Evolutionary conservation across 106 monocot genomes (phyloP).

Genomic region (Ottelia alismoides): DNA sequence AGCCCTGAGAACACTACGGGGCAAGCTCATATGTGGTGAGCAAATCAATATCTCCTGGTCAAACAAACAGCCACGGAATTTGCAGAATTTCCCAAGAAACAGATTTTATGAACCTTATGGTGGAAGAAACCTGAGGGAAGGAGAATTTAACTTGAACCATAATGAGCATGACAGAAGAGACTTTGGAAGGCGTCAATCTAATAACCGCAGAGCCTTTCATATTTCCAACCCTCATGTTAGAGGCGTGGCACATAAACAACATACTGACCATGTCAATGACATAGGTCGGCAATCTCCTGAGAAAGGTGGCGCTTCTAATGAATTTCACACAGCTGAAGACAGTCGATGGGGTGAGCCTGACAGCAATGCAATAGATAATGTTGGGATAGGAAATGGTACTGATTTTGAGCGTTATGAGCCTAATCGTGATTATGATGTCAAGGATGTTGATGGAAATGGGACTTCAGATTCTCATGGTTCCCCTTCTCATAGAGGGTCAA

Average conservation of each 20-base stretch:
- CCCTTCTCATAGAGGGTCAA: constrained; percentile 6
- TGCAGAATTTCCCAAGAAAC: constrained; percentile 18
- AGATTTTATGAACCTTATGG: constrained; percentile 25
- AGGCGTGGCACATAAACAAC: constrained; percentile 3
- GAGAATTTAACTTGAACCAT: neutral
- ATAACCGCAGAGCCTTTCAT: constrained; percentile 1
- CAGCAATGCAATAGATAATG: constrained; percentile 1
- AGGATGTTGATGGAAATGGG: constrained; percentile 12
- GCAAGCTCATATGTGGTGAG: constrained; percentile 43
- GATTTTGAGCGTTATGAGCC: constrained; percentile 40
- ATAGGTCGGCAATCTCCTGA: constrained; percentile 5
- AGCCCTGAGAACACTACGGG: constrained; percentile 41
- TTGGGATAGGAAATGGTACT: constrained; percentile 11
- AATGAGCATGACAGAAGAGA: neutral
- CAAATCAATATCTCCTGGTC: constrained; percentile 56
- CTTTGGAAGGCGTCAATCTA: neutral
- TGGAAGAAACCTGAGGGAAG: constrained; percentile 17
- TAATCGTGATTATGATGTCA: neutral
- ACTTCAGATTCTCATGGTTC: constrained; percentile 17
- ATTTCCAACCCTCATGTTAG: neutral
- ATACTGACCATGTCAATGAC: constrained; percentile 12
- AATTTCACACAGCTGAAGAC: constrained; percentile 21
- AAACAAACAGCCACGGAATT: constrained; percentile 37
- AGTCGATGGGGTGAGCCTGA: constrained; percentile 36
- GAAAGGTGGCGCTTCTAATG: constrained; percentile 7